Conservation (phyloP, 2,329 filamentous ascomycete genomes). For the Ilyonectria mors-panacis region DNA sequence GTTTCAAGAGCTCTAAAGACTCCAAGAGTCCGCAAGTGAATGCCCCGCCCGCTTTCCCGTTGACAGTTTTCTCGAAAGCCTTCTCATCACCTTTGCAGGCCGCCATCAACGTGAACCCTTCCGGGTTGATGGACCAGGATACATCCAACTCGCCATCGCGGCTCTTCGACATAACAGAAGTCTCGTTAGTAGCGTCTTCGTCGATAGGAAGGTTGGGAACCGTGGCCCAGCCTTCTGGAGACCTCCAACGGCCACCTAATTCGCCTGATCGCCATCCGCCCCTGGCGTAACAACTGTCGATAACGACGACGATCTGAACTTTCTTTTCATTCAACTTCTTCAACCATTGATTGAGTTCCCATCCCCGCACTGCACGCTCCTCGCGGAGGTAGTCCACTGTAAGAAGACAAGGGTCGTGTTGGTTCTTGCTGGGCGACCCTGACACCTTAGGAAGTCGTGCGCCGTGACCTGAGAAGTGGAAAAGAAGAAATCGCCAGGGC, state of each 20-base stretch:
- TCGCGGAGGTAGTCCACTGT: neutral
- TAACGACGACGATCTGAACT: neutral
- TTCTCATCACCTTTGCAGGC: neutral
- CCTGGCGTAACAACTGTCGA: neutral
- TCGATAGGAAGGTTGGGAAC: neutral
- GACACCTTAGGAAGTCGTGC: no score
- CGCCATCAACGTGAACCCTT: neutral
- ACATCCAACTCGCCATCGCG: neutral
- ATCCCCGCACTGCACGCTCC: neutral
- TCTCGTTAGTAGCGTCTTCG: neutral
- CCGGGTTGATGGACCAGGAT: neutral
- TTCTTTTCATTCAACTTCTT: neutral
- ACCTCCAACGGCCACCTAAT: neutral
- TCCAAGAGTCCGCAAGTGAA: conserved; percentile 14
- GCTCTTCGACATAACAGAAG: neutral
- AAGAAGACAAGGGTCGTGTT: no score
- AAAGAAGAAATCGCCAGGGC: no score
- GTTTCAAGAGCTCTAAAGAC: neutral
- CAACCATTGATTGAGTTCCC: neutral
- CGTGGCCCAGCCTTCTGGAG: neutral
- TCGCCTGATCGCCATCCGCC: neutral
- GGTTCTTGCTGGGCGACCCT: no score
- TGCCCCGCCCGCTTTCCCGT: conserved; percentile 3
- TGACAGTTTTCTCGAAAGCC: neutral
- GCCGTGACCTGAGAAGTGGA: no score